Evolutionary conservation across 2,329 filamentous ascomycete genomes (phyloP), one percentile per base, ranked within the genome.

Genomic region (Rhexocercosporidium sp.): DNA sequence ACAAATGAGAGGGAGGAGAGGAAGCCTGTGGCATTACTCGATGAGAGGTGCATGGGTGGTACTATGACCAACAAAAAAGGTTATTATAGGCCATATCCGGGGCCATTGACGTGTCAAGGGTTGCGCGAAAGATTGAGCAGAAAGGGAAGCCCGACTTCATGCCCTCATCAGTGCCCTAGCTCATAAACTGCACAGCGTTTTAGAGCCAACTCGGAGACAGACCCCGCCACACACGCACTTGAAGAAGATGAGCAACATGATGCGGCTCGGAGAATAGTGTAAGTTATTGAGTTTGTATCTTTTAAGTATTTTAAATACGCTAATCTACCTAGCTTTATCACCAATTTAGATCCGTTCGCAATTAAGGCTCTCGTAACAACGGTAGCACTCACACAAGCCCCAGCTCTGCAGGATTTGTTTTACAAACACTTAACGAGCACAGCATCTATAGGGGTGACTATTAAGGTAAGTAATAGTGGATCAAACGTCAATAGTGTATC

Each of bases 321-420:
- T 57, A 59, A 62, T 29, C 37, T 3, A 7, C 16, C 27, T 31
- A 66, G 64, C 6, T 66, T 47, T 27, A 29, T 66, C 29, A 57
- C 53, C 1, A 37, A 69, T 66, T 54, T 66, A 29, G 51, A 56
- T 56, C 34, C 66, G 22, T 66, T 22, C 14, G 44, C 63, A 16
- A 69, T 69, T 22, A 22, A 63, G 31, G 66, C 29, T 39, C 41
- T 69, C 53, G 29, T 47, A 60, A 37, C 37, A 34, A 66, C 66
- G 20, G 64, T 64, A 63, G 39, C 66, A 16, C 53, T 47, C 34
- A 59, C 31, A 44, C 66, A 66, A 44, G 41, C 59, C 14, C 49
- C 57, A 27, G 62, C 64, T 54, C 49, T 69, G 16, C 62, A 57
- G 46, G 31, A 69, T 63, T 37, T 66, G n/a, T 44, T 69, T n/a